phyloP scores from a whole-genome alignment of 345 rosid species.

The Trapa bicornis region DNA sequence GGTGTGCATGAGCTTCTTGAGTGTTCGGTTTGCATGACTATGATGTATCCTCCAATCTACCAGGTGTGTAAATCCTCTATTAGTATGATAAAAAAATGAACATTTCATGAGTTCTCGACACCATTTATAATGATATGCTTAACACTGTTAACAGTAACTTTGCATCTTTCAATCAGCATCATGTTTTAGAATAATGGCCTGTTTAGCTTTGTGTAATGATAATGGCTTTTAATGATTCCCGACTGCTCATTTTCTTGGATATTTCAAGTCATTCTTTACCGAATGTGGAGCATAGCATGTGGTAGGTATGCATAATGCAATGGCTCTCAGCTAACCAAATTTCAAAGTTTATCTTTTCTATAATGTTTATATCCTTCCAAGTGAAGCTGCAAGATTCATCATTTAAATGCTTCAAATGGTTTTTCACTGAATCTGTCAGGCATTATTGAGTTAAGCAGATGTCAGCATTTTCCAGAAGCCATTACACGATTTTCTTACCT shows the following conservation, averaged over 20 bases:
- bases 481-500: background rate
- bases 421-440: background rate
- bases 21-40: constrained; percentile 61
- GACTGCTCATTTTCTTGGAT: background rate
- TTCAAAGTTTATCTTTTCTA: background rate
- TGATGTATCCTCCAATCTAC: constrained; percentile 80
- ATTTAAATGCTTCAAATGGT: background rate
- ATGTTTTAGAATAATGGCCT: background rate
- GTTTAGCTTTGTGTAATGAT: background rate
- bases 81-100: background rate
- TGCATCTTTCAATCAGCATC: background rate
- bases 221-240: background rate
- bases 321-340: background rate
- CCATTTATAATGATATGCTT: background rate
- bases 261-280: background rate
- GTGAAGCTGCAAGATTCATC: background rate
- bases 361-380: background rate
- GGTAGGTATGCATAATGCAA: background rate
- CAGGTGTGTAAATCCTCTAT: constrained; percentile 31
- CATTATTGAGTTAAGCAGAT: background rate
- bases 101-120: background rate
- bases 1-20: constrained; percentile 75
- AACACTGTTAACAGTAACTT: too few relatives aligned
- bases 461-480: background rate
- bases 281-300: background rate